phyloP scores from a whole-genome alignment of 768 basidiomycete species.

The Boletus barrowsii region DNA sequence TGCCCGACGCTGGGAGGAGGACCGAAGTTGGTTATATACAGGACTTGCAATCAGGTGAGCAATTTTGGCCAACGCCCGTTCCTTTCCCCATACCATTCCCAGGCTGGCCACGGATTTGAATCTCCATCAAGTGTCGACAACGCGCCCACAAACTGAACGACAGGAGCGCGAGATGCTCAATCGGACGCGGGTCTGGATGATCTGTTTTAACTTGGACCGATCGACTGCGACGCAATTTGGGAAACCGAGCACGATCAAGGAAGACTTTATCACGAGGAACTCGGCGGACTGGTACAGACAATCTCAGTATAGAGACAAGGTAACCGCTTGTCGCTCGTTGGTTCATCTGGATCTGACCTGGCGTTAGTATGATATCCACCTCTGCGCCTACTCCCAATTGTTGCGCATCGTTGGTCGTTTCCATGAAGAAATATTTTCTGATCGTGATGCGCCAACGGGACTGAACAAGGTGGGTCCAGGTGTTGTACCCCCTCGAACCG shows the following conservation, averaged over 20 bases:
- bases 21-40: constrained; percentile 85
- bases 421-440: constrained; percentile 76
- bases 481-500: background rate
- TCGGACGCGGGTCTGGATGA: constrained; percentile 84
- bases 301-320: constrained; percentile 58
- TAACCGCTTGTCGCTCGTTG: constrained; percentile 13
- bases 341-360: background rate
- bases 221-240: constrained; percentile 88
- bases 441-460: constrained; percentile 62
- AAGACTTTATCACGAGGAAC: constrained; percentile 74
- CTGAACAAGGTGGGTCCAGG: constrained; percentile 54
- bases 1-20: constrained; percentile 84
- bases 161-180: constrained; percentile 84
- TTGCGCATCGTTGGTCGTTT: constrained; percentile 69
- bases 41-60: constrained; percentile 76
- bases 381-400: constrained; percentile 70
- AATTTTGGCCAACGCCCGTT: background rate
- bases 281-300: constrained; percentile 74
- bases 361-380: constrained; percentile 65
- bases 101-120: constrained; percentile 90
- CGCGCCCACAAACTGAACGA: constrained; percentile 65
- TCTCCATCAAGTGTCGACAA: constrained; percentile 62
- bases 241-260: constrained; percentile 84
- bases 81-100: background rate
- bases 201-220: constrained; percentile 85